A percentile compares a stretch with the other conserved stretches of the same genome.
Conservation (phyloP, 768 basidiomycete species). For the Mycena galopus region DNA sequence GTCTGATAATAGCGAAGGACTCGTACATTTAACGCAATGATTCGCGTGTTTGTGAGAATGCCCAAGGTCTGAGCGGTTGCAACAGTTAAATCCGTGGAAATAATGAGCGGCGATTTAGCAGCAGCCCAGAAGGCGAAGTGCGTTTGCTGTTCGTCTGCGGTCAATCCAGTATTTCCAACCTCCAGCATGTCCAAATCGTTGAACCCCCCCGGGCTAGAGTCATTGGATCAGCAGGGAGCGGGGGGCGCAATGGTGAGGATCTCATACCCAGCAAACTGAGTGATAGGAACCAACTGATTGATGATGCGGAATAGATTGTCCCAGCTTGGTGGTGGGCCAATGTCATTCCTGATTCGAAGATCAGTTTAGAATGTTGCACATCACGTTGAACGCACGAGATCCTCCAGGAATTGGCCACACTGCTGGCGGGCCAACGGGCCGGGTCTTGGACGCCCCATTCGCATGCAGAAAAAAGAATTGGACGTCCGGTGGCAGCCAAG, state of each 20-base stretch:
- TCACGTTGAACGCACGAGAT: slow-evolving; percentile 53
- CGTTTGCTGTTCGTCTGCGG: slow-evolving; percentile 56
- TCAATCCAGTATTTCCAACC: slow-evolving; percentile 62
- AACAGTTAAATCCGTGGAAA: slow-evolving; percentile 58
- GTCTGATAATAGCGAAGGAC: background rate
- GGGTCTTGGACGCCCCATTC: slow-evolving; percentile 67
- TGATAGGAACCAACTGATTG: slow-evolving; percentile 65
- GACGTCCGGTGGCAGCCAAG: slow-evolving; percentile 56
- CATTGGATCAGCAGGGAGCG: background rate
- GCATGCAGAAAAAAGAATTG: slow-evolving; percentile 66
- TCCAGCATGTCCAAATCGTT: slow-evolving; percentile 67
- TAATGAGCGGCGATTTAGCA: slow-evolving; percentile 62
- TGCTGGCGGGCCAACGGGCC: slow-evolving; percentile 61
- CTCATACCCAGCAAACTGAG: slow-evolving; percentile 61
- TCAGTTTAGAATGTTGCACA: background rate
- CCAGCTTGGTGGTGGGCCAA: slow-evolving; percentile 62
- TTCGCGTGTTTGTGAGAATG: slow-evolving; percentile 56
- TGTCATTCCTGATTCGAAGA: slow-evolving; percentile 53
- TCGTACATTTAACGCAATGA: slow-evolving; percentile 60
- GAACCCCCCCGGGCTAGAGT: background rate
- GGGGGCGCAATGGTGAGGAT: slow-evolving; percentile 38
- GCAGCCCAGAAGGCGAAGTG: slow-evolving; percentile 70
- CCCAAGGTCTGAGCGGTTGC: slow-evolving; percentile 48
- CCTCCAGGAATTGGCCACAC: slow-evolving; percentile 65
- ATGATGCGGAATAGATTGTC: slow-evolving; percentile 64